Evolutionary conservation across 2,329 filamentous ascomycete species (phyloP), one percentile per base, ranked within the genome.

Genomic region (Diaporthe vaccinii): DNA sequence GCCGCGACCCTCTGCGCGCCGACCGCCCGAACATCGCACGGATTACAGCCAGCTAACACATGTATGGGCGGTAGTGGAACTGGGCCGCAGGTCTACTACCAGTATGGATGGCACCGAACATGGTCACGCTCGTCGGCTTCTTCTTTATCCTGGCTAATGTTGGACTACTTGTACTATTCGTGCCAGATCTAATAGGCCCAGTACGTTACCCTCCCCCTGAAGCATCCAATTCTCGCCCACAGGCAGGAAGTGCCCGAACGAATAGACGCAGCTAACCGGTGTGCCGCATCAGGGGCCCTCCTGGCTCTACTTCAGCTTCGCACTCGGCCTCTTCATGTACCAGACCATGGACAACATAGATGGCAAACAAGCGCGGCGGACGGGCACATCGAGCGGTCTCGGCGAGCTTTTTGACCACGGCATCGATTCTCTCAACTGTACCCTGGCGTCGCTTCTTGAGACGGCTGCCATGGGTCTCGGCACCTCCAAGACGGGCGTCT

Each of bases 261-360:
- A 22, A 8, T n/a, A 57, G 62, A 74, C 73, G 51, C 58, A 39
- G 34, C 67, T 71, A 72, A 77, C 77, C 77, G 36, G 73, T 36
- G n/a, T 57, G 55, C 44, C 46, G n/a, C 17, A 34, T 49, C 73
- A 97, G 93, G 95, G 93, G 28, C 95, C 96, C 12, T 90, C 93
- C 80, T 98, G 97, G 96, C 85, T 98, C 28, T 98, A 98, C 87
- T 97, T 95, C 83, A 98, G 95, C 85, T 98, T 98, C 84, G 96
- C 96, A 1, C 91, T 98, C 78, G 97, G 97, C 55, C 90, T 99
- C 75, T 99, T 98, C 93, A 97, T 98, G 94, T 98, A 98, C 85
- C 97, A 97, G 80, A 99, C 97, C 20, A 96, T 99, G 93, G 97
- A 99, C 87, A 99, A 99, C 84, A 93, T 98, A 78, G 97, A 99